Conservation (phyloP, 2,329 filamentous ascomycete genomes). For the Verticillium klebahnii region DNA sequence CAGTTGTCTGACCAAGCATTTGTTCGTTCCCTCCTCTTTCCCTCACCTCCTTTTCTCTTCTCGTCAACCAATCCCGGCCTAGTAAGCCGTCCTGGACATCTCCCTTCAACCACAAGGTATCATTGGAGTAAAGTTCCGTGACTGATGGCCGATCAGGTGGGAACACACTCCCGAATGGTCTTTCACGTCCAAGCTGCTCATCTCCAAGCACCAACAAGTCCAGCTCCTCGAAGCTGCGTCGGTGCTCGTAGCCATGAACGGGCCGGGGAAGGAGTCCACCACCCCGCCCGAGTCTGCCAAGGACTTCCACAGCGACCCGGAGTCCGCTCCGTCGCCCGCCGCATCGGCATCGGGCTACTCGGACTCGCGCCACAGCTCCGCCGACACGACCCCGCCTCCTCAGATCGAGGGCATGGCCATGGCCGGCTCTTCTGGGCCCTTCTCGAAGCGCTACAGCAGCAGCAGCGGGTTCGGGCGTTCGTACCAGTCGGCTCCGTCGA, state of each 20-base stretch:
- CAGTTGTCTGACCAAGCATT: slow-evolving; percentile 99
- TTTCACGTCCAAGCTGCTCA: slow-evolving; percentile 92
- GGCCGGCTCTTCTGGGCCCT: slow-evolving; percentile 42
- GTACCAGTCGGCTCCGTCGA: slow-evolving; percentile 67
- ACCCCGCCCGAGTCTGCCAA: slow-evolving; percentile 63
- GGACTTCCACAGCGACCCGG: slow-evolving; percentile 71
- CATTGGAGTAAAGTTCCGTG: slow-evolving; percentile 14
- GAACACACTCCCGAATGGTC: slow-evolving; percentile 99
- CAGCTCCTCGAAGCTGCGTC: slow-evolving; percentile 95
- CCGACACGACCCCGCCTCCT: slow-evolving; percentile 89
- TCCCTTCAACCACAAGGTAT: slow-evolving; percentile 22
- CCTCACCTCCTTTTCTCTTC: slow-evolving; percentile 27
- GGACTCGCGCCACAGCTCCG: slow-evolving; percentile 74
- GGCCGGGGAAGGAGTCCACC: slow-evolving; percentile 33
- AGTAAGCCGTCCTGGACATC: slow-evolving; percentile 9
- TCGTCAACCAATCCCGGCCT: neutral
- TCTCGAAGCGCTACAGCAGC: slow-evolving; percentile 54
- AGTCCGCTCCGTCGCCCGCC: slow-evolving; percentile 69
- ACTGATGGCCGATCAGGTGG: slow-evolving; percentile 64
- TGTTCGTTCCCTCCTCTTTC: slow-evolving; percentile 77
- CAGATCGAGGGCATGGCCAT: slow-evolving; percentile 60
- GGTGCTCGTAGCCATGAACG: slow-evolving; percentile 90
- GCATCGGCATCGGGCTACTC: slow-evolving; percentile 83
- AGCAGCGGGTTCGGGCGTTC: slow-evolving; percentile 61
- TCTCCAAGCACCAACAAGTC: slow-evolving; percentile 99